Evolutionary conservation across 371 early-diverging fungal genomes (phyloP), one percentile per base, ranked within the genome.

Genomic region (Mucor circinelloides): DNA sequence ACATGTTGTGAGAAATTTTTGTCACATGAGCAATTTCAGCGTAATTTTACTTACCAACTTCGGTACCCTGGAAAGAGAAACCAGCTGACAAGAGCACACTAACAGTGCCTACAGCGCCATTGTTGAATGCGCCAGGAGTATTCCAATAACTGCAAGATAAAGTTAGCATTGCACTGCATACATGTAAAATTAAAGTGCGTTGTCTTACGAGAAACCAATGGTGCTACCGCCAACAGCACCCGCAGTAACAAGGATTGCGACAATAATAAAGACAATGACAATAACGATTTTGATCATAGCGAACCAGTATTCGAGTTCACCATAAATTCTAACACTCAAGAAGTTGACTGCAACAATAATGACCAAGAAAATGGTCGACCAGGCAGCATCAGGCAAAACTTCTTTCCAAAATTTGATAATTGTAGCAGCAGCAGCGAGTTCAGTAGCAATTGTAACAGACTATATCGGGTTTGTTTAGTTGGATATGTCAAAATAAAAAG

Each of bases 1-100:
- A 50, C 23, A 23, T 27, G 23, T 52, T 52, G 36, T 54, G 40
- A 52, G 30, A 17, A 48, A 25, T 25, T 2, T 8, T 28, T 25
- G 6, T 58, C 58, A 58, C 60, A 66, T 60, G 55, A 54, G 15
- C 15, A 27, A n/a, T 40, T 8, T 34, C 15, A 19, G 48, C 19
- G 48, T 17, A 25, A 54, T 30, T n/a, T 46, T 15, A 61, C 59
- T 60, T 80, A 77, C 78, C 82, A 66, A 91, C 74, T 75, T 90
- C 93, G 1, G 93, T 92, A 25, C 94, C 96, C 48, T 94, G 93
- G 84, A 93, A 94, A 40, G 91, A 86, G 70, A 91, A 95, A 66
- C 92, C 94, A 25, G 90, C 91, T 60, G 90, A 74, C 57, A 93
- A 71, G 69, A 92, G 85, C 25, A 91, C 87, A 69, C 88, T 83